Percentiles rank a stretch among this genome's conserved stretches.
Evolutionary conservation across 176 grass and related monocot genomes (phyloP).

Genomic region (Areca catechu): DNA sequence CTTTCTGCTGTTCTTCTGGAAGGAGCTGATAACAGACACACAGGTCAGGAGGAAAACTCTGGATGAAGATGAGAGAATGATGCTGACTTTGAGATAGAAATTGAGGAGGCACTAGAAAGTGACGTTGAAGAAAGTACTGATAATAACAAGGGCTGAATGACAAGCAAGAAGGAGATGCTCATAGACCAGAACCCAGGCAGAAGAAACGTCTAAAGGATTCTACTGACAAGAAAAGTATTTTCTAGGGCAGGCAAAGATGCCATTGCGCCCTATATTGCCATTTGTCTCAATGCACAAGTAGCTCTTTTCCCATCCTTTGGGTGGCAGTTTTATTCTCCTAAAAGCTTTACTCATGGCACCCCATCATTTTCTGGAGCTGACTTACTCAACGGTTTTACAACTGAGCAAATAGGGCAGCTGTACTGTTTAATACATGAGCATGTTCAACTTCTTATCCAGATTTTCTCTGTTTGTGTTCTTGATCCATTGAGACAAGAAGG

Average conservation of each 20-base stretch:
- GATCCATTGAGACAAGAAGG: slow-evolving; percentile 59
- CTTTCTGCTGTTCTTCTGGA: slow-evolving; percentile 75
- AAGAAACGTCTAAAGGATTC: slow-evolving; percentile 38
- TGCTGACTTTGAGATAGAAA: slow-evolving; percentile 83
- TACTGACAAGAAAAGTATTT: slow-evolving; percentile 21
- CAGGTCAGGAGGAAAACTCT: slow-evolving; percentile 47
- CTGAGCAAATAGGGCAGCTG: slow-evolving; percentile 64
- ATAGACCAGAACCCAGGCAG: slow-evolving; percentile 56
- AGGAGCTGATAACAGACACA: slow-evolving; percentile 29
- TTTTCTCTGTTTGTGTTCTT: slow-evolving; percentile 79
- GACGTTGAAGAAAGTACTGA: slow-evolving; percentile 57
- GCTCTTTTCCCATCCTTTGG: slow-evolving; percentile 21
- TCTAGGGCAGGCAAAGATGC: slow-evolving; percentile 28
- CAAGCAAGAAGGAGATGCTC: slow-evolving; percentile 25
- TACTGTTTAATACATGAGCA: slow-evolving; percentile 79
- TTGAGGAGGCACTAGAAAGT: slow-evolving; percentile 90
- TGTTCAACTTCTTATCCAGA: slow-evolving; percentile 80
- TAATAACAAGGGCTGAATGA: slow-evolving; percentile 23
- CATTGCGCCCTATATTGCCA: slow-evolving; percentile 51
- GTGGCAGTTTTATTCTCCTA: slow-evolving; percentile 37
- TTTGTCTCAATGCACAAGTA: slow-evolving; percentile 28
- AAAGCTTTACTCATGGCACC: slow-evolving; percentile 18
- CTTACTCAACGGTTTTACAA: slow-evolving; percentile 56
- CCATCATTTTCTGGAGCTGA: slow-evolving; percentile 23
- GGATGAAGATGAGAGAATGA: slow-evolving; percentile 95